phyloP scores from a whole-genome alignment of 257 asterid species.

The Prunella vulgaris region DNA sequence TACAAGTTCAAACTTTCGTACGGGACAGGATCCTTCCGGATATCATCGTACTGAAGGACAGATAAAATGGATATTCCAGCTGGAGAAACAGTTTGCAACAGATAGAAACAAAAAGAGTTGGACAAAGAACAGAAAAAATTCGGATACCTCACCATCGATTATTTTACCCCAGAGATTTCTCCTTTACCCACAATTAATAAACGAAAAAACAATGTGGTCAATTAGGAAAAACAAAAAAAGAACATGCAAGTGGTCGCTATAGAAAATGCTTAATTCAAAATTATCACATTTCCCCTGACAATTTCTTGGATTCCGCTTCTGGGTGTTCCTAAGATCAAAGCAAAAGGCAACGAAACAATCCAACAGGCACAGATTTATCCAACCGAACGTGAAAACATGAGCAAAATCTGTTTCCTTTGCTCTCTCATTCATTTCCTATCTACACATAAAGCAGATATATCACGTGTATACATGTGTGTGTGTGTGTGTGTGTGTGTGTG shows the following conservation, averaged over 20 bases:
- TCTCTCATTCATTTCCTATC: neutral
- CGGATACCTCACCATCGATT: neutral
- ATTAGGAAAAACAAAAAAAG: constrained; percentile 3
- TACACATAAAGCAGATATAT: too few species aligned
- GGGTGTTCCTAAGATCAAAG: constrained; percentile 17
- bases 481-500: too few species aligned
- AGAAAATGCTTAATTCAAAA: neutral
- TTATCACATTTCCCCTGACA: neutral
- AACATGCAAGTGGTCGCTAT: constrained; percentile 22
- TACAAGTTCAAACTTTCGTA: too few species aligned
- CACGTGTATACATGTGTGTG: too few species aligned
- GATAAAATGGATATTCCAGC: constrained; percentile 15
- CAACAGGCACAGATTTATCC: neutral
- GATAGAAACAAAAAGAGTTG: constrained; percentile 6
- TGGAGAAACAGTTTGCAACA: constrained; percentile 28
- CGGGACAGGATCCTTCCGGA: too few species aligned
- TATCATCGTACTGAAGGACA: neutral
- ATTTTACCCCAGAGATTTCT: neutral
- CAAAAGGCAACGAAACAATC: too few species aligned
- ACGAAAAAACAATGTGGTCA: constrained; percentile 5
- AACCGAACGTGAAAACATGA: neutral
- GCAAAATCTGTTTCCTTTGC: neutral
- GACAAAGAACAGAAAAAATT: neutral
- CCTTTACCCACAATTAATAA: constrained; percentile 6
- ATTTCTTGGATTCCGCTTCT: constrained; percentile 2